Percentiles rank a stretch among this genome's conserved stretches.
Conservation (phyloP, 257 asterid species). For the Solanum corneliomulleri region DNA sequence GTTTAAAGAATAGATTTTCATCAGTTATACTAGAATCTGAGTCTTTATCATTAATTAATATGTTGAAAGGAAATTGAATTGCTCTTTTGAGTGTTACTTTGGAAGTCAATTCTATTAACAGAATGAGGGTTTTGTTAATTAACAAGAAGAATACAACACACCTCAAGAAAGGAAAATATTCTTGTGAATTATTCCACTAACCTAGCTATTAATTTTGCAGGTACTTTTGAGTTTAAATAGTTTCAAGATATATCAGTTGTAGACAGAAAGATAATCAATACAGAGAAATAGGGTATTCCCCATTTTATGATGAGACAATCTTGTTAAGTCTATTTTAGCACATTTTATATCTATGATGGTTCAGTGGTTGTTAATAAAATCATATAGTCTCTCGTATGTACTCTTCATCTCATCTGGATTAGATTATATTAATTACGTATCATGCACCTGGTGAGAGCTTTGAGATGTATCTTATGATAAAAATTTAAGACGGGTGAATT, state of each 20-base stretch:
- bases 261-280: neutral
- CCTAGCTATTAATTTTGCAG: neutral
- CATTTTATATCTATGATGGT: neutral
- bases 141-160: neutral
- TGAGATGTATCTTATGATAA: neutral
- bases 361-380: too few species aligned
- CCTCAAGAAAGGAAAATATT: neutral
- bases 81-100: neutral
- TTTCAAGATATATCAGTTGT: neutral
- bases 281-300: neutral
- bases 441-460: neutral
- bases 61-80: neutral
- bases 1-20: neutral
- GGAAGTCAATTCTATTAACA: neutral
- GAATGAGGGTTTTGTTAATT: neutral
- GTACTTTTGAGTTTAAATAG: neutral
- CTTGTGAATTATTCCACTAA: neutral
- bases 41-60: neutral
- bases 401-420: too few species aligned
- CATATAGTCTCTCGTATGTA: neutral
- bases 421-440: neutral
- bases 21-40: neutral
- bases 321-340: neutral
- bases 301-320: neutral
- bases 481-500: neutral